Conservation (phyloP, 2,329 filamentous ascomycete species). For the Sordariomycetes sp. region DNA sequence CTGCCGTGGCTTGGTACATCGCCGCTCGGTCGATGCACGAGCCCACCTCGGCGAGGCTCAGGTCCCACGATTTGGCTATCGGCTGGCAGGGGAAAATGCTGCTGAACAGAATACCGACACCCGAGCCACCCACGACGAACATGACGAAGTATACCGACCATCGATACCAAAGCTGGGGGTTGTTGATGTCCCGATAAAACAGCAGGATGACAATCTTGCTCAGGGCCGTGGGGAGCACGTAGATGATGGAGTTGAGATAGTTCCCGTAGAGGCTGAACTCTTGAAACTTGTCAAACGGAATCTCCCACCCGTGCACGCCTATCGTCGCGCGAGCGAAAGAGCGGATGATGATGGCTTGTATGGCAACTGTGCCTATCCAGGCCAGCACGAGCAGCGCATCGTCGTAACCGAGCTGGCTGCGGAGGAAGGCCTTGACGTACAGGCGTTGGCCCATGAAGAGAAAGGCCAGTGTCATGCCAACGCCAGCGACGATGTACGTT, state of each 20-base stretch:
- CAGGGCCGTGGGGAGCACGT: constrained; percentile 18
- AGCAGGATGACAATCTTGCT: constrained; percentile 27
- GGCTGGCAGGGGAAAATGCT: constrained; percentile 4
- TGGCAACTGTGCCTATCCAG: not conserved
- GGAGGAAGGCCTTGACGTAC: constrained; percentile 13
- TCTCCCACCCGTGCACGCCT: constrained; percentile 20
- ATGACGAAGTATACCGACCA: constrained; percentile 17
- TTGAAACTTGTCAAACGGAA: constrained; percentile 15
- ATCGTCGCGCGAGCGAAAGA: constrained; percentile 4
- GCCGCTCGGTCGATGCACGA: constrained; percentile 3
- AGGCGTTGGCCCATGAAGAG: constrained; percentile 15
- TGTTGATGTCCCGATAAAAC: constrained; percentile 26
- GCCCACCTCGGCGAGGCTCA: not conserved
- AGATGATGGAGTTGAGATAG: constrained; percentile 17
- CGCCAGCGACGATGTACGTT: constrained; percentile 11
- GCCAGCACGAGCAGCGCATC: constrained; percentile 5
- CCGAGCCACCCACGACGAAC: constrained; percentile 18
- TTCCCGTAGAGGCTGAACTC: constrained; percentile 16
- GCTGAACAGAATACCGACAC: constrained; percentile 19
- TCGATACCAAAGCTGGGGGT: constrained; percentile 23
- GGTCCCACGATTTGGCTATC: not conserved
- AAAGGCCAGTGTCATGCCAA: constrained; percentile 11
- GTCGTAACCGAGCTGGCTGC: constrained; percentile 13
- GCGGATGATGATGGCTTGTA: not conserved
- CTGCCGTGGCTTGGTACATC: constrained; percentile 3